phyloP scores from a whole-genome alignment of 352 stramenopile species.

The Phytophthora sojae region DNA sequence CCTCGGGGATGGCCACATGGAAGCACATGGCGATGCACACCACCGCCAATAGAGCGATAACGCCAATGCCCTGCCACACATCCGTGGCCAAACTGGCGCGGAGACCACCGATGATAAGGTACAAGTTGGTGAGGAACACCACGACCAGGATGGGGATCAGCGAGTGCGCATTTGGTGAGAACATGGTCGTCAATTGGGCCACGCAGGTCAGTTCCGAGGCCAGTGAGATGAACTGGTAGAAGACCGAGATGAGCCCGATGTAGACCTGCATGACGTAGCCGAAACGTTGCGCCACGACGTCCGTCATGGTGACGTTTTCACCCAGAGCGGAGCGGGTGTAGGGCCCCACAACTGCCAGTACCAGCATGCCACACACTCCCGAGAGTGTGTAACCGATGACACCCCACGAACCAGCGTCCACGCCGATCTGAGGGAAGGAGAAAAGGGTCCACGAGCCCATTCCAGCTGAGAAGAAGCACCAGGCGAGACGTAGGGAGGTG shows the following conservation, averaged over 20 bases:
- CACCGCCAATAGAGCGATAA: slow-evolving; percentile 61
- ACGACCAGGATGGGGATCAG: slow-evolving; percentile 73
- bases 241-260: slow-evolving; percentile 69
- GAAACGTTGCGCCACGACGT: slow-evolving; percentile 68
- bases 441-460: slow-evolving; percentile 84
- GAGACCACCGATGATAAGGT: slow-evolving; percentile 76
- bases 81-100: slow-evolving; percentile 78
- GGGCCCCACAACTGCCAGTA: slow-evolving; percentile 62
- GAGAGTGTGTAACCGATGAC: slow-evolving; percentile 83
- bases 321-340: slow-evolving; percentile 68
- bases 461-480: slow-evolving; percentile 81
- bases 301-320: slow-evolving; percentile 77
- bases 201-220: slow-evolving; percentile 76
- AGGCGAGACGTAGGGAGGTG: slow-evolving; percentile 61
- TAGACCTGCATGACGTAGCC: slow-evolving; percentile 75
- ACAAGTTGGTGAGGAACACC: slow-evolving; percentile 74
- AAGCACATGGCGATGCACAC: slow-evolving; percentile 74
- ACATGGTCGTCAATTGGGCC: slow-evolving; percentile 55
- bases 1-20: slow-evolving; percentile 55
- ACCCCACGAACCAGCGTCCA: slow-evolving; percentile 73
- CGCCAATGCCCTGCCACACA: slow-evolving; percentile 75
- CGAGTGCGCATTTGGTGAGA: slow-evolving; percentile 57
- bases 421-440: slow-evolving; percentile 79
- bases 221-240: slow-evolving; percentile 88
- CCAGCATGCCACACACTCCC: slow-evolving; percentile 60